Evolutionary conservation across 2,329 filamentous ascomycete genomes (phyloP).

Genomic region (Aspergillus ochraceoroseus): DNA sequence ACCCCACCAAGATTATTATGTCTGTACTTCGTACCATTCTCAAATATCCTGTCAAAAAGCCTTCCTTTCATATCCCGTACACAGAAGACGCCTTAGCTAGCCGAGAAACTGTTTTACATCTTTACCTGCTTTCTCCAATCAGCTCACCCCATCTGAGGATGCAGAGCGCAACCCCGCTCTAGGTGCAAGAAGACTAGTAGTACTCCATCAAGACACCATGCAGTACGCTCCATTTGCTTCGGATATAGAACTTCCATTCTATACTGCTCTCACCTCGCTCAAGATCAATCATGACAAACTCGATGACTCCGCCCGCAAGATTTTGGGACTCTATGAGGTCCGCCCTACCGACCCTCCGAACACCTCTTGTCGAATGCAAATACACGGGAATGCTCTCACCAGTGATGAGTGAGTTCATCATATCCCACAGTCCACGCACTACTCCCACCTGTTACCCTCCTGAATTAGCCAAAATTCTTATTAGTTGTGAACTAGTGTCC

Average conservation of each 20-base stretch:
- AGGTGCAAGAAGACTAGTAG: not conserved
- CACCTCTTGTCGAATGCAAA: constrained; percentile 80
- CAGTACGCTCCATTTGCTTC: constrained; percentile 87
- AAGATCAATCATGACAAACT: constrained; percentile 98
- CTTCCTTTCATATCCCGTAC: too few species aligned
- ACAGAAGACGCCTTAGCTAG: too few species aligned
- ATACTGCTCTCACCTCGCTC: constrained; percentile 80
- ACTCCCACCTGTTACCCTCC: too few species aligned
- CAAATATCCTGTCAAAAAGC: too few species aligned
- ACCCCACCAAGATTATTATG: too few species aligned
- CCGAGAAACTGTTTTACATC: too few species aligned
- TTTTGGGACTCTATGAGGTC: constrained; percentile 86
- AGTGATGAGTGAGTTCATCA: constrained; percentile 65
- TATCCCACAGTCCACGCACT: too few species aligned
- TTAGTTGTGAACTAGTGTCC: constrained; percentile 49
- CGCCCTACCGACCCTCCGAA: constrained; percentile 65
- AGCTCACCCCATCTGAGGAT: not conserved
- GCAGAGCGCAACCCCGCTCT: constrained; percentile 3
- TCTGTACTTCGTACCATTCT: too few species aligned
- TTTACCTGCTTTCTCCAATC: too few species aligned
- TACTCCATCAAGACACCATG: constrained; percentile 34
- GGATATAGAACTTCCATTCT: constrained; percentile 93
- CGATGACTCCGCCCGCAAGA: constrained; percentile 80
- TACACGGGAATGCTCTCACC: constrained; percentile 79
- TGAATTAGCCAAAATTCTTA: too few species aligned